A percentile compares a stretch with the other conserved stretches of the same genome.
phyloP scores from a whole-genome alignment of 306 rosid species.

The Comarum palustre region DNA sequence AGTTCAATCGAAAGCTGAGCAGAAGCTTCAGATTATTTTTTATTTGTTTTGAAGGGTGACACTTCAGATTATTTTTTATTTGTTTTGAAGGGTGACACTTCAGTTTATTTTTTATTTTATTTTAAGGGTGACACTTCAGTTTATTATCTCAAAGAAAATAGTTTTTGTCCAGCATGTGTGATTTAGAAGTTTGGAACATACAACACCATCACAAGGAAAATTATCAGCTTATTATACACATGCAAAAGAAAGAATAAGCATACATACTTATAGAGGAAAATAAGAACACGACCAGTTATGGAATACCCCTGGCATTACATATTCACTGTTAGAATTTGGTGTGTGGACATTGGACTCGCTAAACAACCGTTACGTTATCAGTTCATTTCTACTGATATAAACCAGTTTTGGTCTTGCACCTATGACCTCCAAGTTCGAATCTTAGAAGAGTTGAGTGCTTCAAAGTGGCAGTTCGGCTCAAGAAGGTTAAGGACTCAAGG shows the following conservation, averaged over 20 bases:
- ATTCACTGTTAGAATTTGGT: neutral
- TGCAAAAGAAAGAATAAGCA: neutral
- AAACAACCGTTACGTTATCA: neutral
- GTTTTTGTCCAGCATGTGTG: neutral
- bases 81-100: too few species aligned
- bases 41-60: too few species aligned
- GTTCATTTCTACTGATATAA: neutral
- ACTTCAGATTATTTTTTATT: too few species aligned
- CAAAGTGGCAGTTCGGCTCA: neutral
- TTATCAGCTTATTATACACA: conserved; percentile 9
- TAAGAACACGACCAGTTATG: conserved; percentile 1
- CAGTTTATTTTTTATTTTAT: too few species aligned
- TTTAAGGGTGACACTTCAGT: neutral
- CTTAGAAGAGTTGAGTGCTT: neutral
- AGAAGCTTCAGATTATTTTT: neutral
- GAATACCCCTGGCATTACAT: neutral
- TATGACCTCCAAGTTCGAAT: neutral
- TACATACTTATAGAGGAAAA: conserved; percentile 11
- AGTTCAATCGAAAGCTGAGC: neutral
- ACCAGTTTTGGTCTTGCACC: neutral
- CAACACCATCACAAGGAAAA: neutral
- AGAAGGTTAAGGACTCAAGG: neutral
- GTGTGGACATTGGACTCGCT: neutral
- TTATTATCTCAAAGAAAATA: neutral
- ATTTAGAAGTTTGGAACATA: neutral